Conservation (phyloP, 1,139 yeast species). For the Yamadazyma diddensiae region DNA sequence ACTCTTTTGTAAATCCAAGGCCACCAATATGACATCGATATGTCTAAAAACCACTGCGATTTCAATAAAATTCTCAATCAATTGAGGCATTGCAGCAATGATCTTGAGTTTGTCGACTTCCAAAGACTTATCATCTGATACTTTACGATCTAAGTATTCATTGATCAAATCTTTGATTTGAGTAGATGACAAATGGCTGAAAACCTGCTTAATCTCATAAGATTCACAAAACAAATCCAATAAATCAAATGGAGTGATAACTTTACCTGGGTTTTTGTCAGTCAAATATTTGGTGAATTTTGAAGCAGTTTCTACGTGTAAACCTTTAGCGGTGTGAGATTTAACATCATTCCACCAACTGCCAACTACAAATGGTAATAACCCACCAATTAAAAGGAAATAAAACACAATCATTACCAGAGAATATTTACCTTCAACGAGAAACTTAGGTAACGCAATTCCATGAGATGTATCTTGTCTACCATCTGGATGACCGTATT, state of each 20-base stretch:
- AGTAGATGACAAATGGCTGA: constrained; percentile 36
- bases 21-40: constrained; percentile 57
- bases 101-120: constrained; percentile 52
- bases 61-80: constrained; percentile 74
- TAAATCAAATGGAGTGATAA: constrained; percentile 58
- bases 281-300: constrained; percentile 60
- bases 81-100: constrained; percentile 60
- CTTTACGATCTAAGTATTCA: constrained; percentile 56
- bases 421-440: constrained; percentile 82
- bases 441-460: constrained; percentile 89
- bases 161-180: constrained; percentile 52
- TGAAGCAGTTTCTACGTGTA: constrained; percentile 81
- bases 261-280: constrained; percentile 75
- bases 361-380: constrained; percentile 77
- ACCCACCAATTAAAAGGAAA: constrained; percentile 67
- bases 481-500: constrained; percentile 97
- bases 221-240: constrained; percentile 63
- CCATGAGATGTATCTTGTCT: constrained; percentile 95
- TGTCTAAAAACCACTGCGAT: constrained; percentile 79
- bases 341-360: constrained; percentile 90
- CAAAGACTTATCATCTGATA: constrained; percentile 16
- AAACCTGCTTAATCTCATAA: constrained; percentile 51
- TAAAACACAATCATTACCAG: constrained; percentile 63
- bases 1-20: constrained; percentile 68
- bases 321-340: constrained; percentile 76